A percentile compares a stretch with the other conserved stretches of the same genome.
phyloP scores from a whole-genome alignment of 78 protist genomes.

The Speleostelium caveatum region DNA sequence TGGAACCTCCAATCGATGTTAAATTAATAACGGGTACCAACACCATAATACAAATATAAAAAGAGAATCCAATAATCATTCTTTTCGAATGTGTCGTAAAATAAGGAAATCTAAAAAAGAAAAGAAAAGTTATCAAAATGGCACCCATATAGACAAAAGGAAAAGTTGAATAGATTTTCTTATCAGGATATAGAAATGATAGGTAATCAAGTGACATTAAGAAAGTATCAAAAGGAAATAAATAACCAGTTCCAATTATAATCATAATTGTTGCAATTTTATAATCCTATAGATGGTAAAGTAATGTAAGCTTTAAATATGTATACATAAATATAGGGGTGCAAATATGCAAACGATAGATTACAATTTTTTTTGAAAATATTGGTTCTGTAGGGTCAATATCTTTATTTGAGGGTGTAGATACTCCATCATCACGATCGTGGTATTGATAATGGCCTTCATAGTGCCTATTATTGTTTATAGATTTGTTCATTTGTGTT shows the following conservation, averaged over 20 bases:
- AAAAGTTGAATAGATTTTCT: slow-evolving; percentile 29
- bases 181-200: slow-evolving; percentile 30
- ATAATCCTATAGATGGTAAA: slow-evolving; percentile 21
- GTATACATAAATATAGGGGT: no score
- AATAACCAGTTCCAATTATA: slow-evolving; percentile 16
- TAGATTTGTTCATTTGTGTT: no score
- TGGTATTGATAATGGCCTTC: no score
- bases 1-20: slow-evolving; percentile 19
- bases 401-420: no score
- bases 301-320: no score
- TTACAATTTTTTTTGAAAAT: no score
- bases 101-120: slow-evolving; percentile 24
- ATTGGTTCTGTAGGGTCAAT: no score
- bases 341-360: no score
- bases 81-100: slow-evolving; percentile 8
- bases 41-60: slow-evolving; percentile 20
- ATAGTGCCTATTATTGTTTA: no score
- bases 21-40: slow-evolving; percentile 35
- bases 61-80: slow-evolving; percentile 25
- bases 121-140: slow-evolving; percentile 8
- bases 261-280: slow-evolving; percentile 35
- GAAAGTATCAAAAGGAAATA: slow-evolving; percentile 47
- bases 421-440: no score
- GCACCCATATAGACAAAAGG: slow-evolving; percentile 62
- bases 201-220: slow-evolving; percentile 42